phyloP scores from a whole-genome alignment of 2,329 filamentous ascomycete genomes.

The Colletotrichum viniferum region DNA sequence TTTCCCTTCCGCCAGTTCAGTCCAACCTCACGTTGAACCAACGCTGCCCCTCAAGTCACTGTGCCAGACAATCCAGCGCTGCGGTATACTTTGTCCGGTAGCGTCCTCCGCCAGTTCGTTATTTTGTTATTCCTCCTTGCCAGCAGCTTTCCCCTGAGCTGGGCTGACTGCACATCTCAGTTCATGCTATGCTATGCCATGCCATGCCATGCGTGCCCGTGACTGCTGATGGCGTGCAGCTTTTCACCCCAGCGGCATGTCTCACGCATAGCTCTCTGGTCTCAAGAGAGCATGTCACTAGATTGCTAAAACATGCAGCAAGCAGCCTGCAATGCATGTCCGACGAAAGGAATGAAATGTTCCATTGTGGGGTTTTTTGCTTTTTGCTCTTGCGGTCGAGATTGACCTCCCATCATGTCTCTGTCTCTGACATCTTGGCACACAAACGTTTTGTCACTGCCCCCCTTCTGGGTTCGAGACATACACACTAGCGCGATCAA shows the following conservation, averaged over 20 bases:
- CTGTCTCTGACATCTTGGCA: not conserved
- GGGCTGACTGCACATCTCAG: not conserved
- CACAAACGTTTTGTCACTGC: not conserved
- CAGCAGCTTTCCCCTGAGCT: not conserved
- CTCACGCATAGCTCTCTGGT: not conserved
- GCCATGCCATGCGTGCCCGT: not conserved
- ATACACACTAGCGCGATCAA: not conserved
- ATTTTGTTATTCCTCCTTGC: not conserved
- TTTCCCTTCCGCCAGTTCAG: not conserved
- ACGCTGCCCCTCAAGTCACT: not conserved
- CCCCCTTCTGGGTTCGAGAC: not conserved
- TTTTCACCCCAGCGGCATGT: not conserved
- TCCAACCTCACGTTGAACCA: not conserved
- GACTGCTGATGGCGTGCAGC: not conserved
- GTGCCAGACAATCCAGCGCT: not conserved
- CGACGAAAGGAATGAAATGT: not conserved
- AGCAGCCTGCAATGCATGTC: not conserved
- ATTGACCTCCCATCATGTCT: slow-evolving; percentile 1
- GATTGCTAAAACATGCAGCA: not conserved
- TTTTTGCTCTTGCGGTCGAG: slow-evolving; percentile 3
- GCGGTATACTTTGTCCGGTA: not conserved
- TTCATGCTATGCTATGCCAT: not conserved
- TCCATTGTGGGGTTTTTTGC: not conserved
- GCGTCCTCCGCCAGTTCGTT: not conserved
- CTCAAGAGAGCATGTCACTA: not conserved